These are phyloP conservation scores for Eucalyptus erythrocorys DNA, from an alignment of 345 rosid species.

Conservation along the genomic window DNA sequence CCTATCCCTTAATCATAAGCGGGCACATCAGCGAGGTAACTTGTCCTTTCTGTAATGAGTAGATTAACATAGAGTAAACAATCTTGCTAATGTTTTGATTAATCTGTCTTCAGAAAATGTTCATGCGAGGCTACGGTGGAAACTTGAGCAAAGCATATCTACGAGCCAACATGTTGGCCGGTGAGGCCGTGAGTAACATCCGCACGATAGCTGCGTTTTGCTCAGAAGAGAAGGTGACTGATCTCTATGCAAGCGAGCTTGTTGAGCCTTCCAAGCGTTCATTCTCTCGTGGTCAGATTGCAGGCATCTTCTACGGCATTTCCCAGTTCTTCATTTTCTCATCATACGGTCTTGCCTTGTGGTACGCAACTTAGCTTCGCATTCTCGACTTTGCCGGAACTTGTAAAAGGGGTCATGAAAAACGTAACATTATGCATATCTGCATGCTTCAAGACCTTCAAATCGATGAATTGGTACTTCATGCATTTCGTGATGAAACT, in stretches of 20 bases:
- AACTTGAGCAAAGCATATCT: slow-evolving; percentile 89
- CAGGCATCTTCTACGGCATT: slow-evolving; percentile 80
- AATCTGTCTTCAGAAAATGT: slow-evolving; percentile 53
- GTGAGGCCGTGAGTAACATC: slow-evolving; percentile 88
- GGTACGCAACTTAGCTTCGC: slow-evolving; percentile 28
- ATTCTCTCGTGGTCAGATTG: slow-evolving; percentile 82
- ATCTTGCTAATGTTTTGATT: not conserved
- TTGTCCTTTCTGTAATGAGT: not conserved
- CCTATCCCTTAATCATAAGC: slow-evolving; percentile 75
- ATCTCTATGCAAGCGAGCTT: slow-evolving; percentile 67
- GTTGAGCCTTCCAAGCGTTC: slow-evolving; percentile 70
- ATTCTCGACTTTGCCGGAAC: not conserved
- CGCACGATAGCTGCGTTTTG: slow-evolving; percentile 94
- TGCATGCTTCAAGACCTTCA: not conserved
- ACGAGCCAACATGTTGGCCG: slow-evolving; percentile 93
- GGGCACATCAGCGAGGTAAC: slow-evolving; percentile 97
- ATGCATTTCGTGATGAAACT: not conserved
- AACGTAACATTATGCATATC: not conserved
- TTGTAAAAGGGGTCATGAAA: not conserved
- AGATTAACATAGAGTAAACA: not conserved
- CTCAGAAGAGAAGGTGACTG: slow-evolving; percentile 75
- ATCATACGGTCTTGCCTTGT: slow-evolving; percentile 87
- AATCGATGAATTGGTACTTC: not conserved
- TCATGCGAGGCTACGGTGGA: slow-evolving; percentile 96
- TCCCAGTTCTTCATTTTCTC: slow-evolving; percentile 99